Percentiles rank a stretch among this genome's conserved stretches.
Evolutionary conservation across 1,284 basidiomycete genomes (phyloP).

Genomic region (Leccinum fuscescens): DNA sequence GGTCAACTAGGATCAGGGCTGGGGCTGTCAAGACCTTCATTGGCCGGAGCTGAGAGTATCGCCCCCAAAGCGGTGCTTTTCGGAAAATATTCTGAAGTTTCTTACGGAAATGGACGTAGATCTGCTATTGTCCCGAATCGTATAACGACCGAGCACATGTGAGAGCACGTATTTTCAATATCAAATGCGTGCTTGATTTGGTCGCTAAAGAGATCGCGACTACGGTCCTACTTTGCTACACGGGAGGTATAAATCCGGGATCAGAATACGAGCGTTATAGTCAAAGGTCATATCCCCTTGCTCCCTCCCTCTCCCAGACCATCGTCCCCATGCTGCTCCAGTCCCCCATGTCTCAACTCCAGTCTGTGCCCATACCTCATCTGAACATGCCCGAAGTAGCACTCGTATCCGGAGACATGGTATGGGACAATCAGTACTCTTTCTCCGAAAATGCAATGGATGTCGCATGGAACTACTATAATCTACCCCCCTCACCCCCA

Average conservation of each 20-base stretch:
- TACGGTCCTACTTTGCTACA: constrained; percentile 28
- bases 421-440: constrained; percentile 47
- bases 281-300: constrained; percentile 21
- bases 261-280: constrained; percentile 21
- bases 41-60: constrained; percentile 20
- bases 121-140: constrained; percentile 27
- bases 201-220: constrained; percentile 27
- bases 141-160: constrained; percentile 34
- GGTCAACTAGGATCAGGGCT: constrained; percentile 18
- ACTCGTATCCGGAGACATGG: constrained; percentile 43
- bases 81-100: constrained; percentile 18
- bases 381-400: constrained; percentile 55
- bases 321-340: constrained; percentile 15
- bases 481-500: constrained; percentile 52
- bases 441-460: constrained; percentile 41
- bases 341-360: constrained; percentile 32
- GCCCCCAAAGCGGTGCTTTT: constrained; percentile 15
- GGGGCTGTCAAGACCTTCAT: constrained; percentile 20
- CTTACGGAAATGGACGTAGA: constrained; percentile 29
- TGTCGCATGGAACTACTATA: constrained; percentile 46
- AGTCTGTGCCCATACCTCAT: constrained; percentile 51
- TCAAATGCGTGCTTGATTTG: constrained; percentile 35
- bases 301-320: constrained; percentile 10
- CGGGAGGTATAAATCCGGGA: constrained; percentile 33
- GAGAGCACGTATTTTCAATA: constrained; percentile 35